phyloP scores from a whole-genome alignment of 768 basidiomycete species.

The Epithele typhae region DNA sequence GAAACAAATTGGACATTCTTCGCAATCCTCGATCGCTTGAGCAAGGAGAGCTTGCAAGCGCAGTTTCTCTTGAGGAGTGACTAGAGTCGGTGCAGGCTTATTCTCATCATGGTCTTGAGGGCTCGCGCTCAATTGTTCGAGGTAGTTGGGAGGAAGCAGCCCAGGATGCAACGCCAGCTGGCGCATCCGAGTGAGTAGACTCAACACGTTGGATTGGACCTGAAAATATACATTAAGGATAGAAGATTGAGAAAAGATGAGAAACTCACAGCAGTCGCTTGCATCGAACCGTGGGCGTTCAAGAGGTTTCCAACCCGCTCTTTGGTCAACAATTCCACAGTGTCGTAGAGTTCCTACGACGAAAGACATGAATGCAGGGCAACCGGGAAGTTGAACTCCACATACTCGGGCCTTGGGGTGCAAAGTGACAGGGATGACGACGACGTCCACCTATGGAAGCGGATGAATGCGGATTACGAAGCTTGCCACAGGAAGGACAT shows the following conservation, averaged over 20 bases:
- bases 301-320: conserved; percentile 58
- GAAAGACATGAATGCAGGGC: too few relatives aligned
- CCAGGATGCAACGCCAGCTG: conserved; percentile 80
- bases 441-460: conserved; percentile 68
- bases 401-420: conserved; percentile 60
- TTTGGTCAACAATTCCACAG: conserved; percentile 59
- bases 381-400: too few relatives aligned
- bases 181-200: conserved; percentile 82
- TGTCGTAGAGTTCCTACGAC: conserved; percentile 60
- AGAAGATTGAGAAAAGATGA: not conserved
- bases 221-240: conserved; percentile 20
- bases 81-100: conserved; percentile 26
- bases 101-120: conserved; percentile 31
- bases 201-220: conserved; percentile 67
- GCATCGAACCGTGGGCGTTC: conserved; percentile 32
- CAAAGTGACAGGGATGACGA: conserved; percentile 64
- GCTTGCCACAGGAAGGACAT: conserved; percentile 8
- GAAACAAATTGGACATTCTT: conserved; percentile 82
- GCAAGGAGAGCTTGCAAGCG: conserved; percentile 55
- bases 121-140: conserved; percentile 52
- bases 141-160: conserved; percentile 65
- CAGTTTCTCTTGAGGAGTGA: conserved; percentile 46
- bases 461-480: not conserved
- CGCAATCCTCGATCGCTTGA: conserved; percentile 71
- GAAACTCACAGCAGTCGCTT: conserved; percentile 33